Conservation (phyloP, 306 rosid genomes). For the Fragaria ananassa region DNA sequence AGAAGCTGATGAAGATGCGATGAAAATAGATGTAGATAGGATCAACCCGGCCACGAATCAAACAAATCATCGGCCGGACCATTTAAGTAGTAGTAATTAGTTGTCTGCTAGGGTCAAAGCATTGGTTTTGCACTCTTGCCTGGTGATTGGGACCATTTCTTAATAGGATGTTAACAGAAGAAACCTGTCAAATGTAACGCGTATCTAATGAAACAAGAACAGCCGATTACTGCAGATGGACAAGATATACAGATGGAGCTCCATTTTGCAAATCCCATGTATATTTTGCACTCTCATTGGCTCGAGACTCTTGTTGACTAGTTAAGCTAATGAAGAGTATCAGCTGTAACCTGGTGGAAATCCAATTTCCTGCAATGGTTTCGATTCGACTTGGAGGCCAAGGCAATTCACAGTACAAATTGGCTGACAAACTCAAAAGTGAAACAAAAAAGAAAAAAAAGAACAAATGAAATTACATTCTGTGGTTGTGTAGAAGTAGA, state of each 20-base stretch:
- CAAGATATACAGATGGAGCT: neutral
- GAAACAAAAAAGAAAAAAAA: neutral
- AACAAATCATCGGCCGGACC: conserved; percentile 12
- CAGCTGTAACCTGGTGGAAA: neutral
- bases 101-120: conserved; percentile 2
- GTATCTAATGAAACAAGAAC: neutral
- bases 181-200: conserved; percentile 9
- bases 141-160: neutral
- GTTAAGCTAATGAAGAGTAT: neutral
- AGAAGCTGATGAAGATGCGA: neutral
- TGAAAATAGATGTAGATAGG: neutral
- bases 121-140: conserved; percentile 5
- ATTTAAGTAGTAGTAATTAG: neutral
- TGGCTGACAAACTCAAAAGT: neutral
- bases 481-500: conserved; percentile 2
- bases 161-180: neutral
- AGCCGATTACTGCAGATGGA: neutral
- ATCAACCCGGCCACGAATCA: conserved; percentile 10
- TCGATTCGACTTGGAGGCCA: neutral
- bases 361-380: neutral
- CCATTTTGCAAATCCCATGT: neutral
- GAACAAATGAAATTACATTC: conserved; percentile 26
- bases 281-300: neutral
- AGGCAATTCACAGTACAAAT: neutral
- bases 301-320: neutral